Conservation (phyloP, 257 asterid genomes). For the Knoxia roxburghii region DNA sequence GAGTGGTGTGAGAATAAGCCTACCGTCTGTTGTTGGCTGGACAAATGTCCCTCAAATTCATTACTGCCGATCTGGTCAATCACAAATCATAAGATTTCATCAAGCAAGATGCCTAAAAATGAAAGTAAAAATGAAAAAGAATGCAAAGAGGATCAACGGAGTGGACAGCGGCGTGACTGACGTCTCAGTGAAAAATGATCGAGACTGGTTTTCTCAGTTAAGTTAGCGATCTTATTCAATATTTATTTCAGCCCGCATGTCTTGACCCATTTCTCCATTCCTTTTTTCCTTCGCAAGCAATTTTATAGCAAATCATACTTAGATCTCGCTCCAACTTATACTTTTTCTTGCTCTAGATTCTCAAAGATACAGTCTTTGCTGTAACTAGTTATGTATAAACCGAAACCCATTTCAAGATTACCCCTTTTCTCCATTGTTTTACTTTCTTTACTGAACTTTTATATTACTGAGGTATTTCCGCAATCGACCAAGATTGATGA, state of each 20-base stretch:
- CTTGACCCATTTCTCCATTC: not conserved
- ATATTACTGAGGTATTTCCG: slow-evolving; percentile 20
- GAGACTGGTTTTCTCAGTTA: not conserved
- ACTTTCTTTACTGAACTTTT: slow-evolving; percentile 35
- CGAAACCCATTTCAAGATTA: slow-evolving; percentile 41
- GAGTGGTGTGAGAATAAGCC: too few species aligned
- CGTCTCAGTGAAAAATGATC: not conserved
- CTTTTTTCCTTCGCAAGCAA: not conserved
- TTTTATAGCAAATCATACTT: not conserved
- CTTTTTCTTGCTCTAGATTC: slow-evolving; percentile 4
- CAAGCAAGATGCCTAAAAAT: not conserved
- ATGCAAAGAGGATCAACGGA: not conserved
- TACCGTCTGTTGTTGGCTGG: too few species aligned
- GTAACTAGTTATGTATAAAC: slow-evolving; percentile 31
- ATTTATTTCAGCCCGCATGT: not conserved
- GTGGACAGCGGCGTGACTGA: slow-evolving; percentile 7
- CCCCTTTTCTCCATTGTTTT: slow-evolving; percentile 38
- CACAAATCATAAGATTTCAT: not conserved
- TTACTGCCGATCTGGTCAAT: too few species aligned
- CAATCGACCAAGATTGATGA: slow-evolving; percentile 20
- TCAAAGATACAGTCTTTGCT: slow-evolving; percentile 14
- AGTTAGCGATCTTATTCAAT: too few species aligned
- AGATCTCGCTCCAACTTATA: not conserved
- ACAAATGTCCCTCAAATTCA: too few species aligned
- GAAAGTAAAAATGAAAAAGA: not conserved